Base-by-base conservation (phyloP, 176 grass and related monocot species). In the Puya raimondii region DNA sequence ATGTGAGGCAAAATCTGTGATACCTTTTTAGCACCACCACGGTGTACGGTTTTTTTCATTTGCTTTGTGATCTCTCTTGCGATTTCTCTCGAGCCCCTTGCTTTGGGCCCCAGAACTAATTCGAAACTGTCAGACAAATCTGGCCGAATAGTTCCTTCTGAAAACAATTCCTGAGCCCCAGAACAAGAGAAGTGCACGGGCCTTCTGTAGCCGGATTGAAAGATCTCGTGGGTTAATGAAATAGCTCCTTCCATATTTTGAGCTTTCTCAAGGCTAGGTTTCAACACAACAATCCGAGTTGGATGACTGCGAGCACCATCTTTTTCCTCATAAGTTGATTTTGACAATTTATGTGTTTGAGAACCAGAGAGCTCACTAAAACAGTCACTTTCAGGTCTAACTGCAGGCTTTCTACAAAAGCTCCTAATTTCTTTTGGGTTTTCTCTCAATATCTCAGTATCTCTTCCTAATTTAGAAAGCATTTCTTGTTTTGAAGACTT, bases 211-310 rank as follows among this genome's bases (percentile, higher is more conserved):
- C 73, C 70, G 78, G 71, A 78, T 72, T 77, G 70, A 75, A 75
- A 50, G 26, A 69, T 74, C 47, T 83, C 63, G 66, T 80, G 59
- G 74, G 78, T 64, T 69, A 80, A 75, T 23, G 63, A 9, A 49
- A 83, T 63, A 51, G 82, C 42, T 48, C 53, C 84, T 74, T 79
- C 65, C 50, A 81, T 79, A 63, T 82, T 86, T 73, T 64, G 82
- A 70, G 72, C n/a, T 85, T 91, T 93, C 57, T 80, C 78, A 65
- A 88, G 72, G 48, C 70, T 80, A 74, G 94, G 94, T 63, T 91
- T 99, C 81, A 99, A 66, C 64, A 99, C 87, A 64, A 99, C 87
- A 82, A 99, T 99, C 17, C 69, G 75, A 67, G 86, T 99, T 8
- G 94, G 82, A 72, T 74, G 63, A 66, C 20, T 58, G 73, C 12